These are phyloP conservation scores for Stropharia rugosoannulata DNA, from an alignment of 768 basidiomycete species.

Conservation along the genomic window DNA sequence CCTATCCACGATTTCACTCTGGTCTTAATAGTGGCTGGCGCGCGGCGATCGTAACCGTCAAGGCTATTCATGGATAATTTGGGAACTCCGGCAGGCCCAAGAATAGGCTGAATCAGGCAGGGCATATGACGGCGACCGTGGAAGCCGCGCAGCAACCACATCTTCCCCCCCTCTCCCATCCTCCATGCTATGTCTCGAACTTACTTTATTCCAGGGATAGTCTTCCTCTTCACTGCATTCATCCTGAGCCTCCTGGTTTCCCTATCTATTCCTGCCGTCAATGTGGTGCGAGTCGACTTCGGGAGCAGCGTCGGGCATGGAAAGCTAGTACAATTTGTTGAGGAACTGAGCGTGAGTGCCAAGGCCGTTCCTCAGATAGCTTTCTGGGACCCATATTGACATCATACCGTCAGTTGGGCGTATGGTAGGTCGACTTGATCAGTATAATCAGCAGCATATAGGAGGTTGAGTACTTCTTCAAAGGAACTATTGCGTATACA, in stretches of 20 bases:
- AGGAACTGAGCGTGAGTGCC: background rate
- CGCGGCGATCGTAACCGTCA: no score
- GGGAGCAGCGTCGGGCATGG: background rate
- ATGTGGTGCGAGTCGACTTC: background rate
- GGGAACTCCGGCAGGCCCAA: no score
- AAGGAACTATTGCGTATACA: background rate
- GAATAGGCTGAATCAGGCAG: no score
- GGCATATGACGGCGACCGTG: no score
- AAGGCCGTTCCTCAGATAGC: background rate
- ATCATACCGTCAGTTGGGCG: background rate
- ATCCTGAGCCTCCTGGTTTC: background rate
- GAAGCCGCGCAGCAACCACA: no score
- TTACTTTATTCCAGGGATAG: background rate
- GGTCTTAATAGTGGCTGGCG: no score
- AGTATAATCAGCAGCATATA: background rate
- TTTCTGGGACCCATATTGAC: background rate
- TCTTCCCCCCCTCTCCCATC: no score
- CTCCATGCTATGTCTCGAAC: background rate
- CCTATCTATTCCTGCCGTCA: background rate
- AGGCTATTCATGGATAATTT: no score
- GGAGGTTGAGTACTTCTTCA: background rate
- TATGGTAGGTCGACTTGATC: background rate
- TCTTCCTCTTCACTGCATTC: background rate
- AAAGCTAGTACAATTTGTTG: background rate
- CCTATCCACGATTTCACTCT: no score